phyloP scores from a whole-genome alignment of 2,329 filamentous ascomycete species.

The Metarhizium album region DNA sequence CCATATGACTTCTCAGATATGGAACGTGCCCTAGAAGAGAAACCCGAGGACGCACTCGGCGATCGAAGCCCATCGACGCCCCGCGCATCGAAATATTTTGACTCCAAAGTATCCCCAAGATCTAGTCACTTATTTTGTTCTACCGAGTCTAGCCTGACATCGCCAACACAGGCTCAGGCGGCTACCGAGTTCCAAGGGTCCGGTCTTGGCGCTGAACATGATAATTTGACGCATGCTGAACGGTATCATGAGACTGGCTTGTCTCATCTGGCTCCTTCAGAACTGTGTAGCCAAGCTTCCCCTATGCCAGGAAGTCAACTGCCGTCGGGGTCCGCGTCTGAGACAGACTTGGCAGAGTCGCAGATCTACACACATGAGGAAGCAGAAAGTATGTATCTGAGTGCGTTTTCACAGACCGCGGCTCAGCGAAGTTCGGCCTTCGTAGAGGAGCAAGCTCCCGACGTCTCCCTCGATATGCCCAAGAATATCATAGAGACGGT shows the following conservation, averaged over 20 bases:
- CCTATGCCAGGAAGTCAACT: background rate
- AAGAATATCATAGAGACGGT: background rate
- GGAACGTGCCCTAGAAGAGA: constrained; percentile 22
- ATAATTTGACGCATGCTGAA: background rate
- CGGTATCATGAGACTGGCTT: background rate
- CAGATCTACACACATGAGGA: constrained; percentile 69
- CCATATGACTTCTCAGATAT: constrained; percentile 35
- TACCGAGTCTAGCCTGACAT: constrained; percentile 9
- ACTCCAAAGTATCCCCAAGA: constrained; percentile 13
- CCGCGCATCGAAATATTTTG: constrained; percentile 37
- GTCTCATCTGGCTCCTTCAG: background rate
- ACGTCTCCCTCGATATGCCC: background rate
- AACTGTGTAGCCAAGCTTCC: background rate
- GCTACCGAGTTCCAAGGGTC: constrained; percentile 6
- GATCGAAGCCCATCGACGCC: constrained; percentile 38
- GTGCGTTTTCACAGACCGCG: constrained; percentile 45
- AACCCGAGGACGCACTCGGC: constrained; percentile 25
- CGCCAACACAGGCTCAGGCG: constrained; percentile 6
- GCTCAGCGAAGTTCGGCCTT: constrained; percentile 5
- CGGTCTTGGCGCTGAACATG: background rate
- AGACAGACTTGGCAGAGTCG: constrained; percentile 50
- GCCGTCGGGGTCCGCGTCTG: constrained; percentile 5
- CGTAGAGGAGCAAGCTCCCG: background rate
- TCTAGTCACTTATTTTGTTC: constrained; percentile 17
- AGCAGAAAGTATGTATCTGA: constrained; percentile 82